These are phyloP conservation scores for Diplocarpon rosae DNA, from an alignment of 2,329 filamentous ascomycete species.

Conservation along the genomic window DNA sequence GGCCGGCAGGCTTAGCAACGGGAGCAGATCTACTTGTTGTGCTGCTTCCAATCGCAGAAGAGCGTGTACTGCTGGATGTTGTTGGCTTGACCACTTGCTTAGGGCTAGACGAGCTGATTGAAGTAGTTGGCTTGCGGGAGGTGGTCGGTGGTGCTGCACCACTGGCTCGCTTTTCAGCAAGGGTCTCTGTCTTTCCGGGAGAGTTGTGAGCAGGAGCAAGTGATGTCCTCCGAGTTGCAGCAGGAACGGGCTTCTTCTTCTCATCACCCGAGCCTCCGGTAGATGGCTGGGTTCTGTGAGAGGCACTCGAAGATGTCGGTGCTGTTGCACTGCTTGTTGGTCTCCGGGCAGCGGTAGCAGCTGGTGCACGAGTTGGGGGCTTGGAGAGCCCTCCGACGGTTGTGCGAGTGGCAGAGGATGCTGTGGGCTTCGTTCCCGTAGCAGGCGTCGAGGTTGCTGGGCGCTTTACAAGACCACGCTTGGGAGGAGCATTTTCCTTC, in stretches of 20 bases:
- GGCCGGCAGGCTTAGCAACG: constrained; percentile 27
- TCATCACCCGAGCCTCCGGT: constrained; percentile 26
- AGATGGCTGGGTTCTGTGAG: constrained; percentile 22
- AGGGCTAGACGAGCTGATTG: constrained; percentile 26
- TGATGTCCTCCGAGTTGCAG: constrained; percentile 24
- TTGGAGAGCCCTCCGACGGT: constrained; percentile 26
- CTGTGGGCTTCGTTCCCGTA: constrained; percentile 19
- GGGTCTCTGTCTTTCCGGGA: constrained; percentile 19
- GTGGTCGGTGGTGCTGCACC: constrained; percentile 21
- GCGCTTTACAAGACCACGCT: constrained; percentile 21
- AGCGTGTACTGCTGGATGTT: constrained; percentile 28
- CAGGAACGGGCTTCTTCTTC: constrained; percentile 22
- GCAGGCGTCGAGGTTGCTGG: constrained; percentile 19
- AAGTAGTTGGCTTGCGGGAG: constrained; percentile 24
- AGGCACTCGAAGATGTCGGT: constrained; percentile 22
- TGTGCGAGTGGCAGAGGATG: constrained; percentile 21
- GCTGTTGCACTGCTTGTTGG: constrained; percentile 23
- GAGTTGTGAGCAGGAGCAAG: constrained; percentile 20
- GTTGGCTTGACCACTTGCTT: constrained; percentile 30
- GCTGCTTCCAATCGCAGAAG: constrained; percentile 26
- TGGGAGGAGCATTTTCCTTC: constrained; percentile 25
- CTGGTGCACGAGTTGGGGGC: constrained; percentile 24
- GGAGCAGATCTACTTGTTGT: constrained; percentile 26
- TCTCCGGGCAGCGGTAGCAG: constrained; percentile 22
- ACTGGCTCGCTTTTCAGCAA: constrained; percentile 23